Base-by-base conservation (phyloP, 2,329 filamentous ascomycete species). In the Ascosphaera apis region DNA sequence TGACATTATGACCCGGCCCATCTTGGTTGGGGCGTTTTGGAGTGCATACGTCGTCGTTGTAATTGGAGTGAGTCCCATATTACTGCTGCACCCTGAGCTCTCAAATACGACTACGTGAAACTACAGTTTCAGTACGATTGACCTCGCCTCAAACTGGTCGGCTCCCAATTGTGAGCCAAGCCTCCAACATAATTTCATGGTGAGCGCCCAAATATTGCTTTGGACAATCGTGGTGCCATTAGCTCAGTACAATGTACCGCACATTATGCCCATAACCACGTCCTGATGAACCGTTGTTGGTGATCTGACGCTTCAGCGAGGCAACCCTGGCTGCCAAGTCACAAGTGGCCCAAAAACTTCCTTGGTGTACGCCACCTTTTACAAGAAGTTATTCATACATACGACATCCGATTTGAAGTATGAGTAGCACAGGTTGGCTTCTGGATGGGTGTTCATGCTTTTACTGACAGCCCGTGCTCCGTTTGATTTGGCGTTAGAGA, bases 131-230 rank as follows among this genome's bases (percentile, higher is more conserved):
- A 9, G 25, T n/a, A n/a, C 25, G 9, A 9, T 28, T 9, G 9
- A 28, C n/a, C 25, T 28, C 25, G 9, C 25, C 9, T 28, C 16
- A 12, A 15, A 12, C 31, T 33, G 8, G 15, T 15, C 11, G 31
- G 8, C 31, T 15, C 18, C 23, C 9, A 28, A n/a, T n/a, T 9
- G 25, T n/a, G 25, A 28, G 25, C n/a, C 9, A n/a, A 9, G 9
- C n/a, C 9, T 28, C 25, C n/a, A 28, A 9, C 9, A n/a, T 28
- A 28, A n/a, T 28, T 9, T 28, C 15, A 44, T 44, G 42, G 40
- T 40, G 18, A 40, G 42, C 33, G 40, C 39, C 31, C 39, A 39
- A 23, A 40, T 38, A 38, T 37, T 44, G 30, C 39, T 41, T 12
- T 13, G 31, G 15, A 16, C 31, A 31, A n/a, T 17, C 23, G 2